Evolutionary conservation across 148 eudicot species (phyloP), one percentile per base, ranked within the genome.

Genomic region (Fagopyrum homotropicum): DNA sequence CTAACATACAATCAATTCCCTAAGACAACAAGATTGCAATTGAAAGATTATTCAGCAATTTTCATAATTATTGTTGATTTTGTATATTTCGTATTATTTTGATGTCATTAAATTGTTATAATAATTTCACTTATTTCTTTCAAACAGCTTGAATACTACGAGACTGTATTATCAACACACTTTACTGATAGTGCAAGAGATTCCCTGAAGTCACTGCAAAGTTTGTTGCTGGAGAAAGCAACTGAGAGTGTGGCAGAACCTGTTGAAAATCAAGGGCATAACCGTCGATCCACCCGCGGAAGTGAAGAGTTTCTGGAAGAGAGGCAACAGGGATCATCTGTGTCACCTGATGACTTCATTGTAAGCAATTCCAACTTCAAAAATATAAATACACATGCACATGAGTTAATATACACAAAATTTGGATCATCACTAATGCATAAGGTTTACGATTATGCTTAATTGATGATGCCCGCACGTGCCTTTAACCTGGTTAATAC

Each of bases 281-380:
- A 84, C 72, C 90, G 93, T 59, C 83, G 96, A 47, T 59, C 97
- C 70, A 88, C 97, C 59, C 93, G 91, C 76, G 96, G 91, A 72
- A 84, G 90, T 78, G 97, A 92, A 68, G 98, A 95, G 76, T 87
- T 82, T n/a, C 79, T 83, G 29, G 98, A 95, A 73, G 98, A 95
- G 55, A 87, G 89, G 73, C 97, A 83, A 69, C 91, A 90, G 56
- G 91, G 92, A 73, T 74, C 78, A 52, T 78, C 82, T 71, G 92
- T 89, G 12, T 95, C 98, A 7, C 97, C 98, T n/a, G 98, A 95
- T 86, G 98, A 95, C 82, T 85, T 95, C 54, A 95, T 95, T 75
- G 98, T 95, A 82, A 95, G 98, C 76, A 26, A 46, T 50, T 74
- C 40, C 26, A 60, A 26, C 66, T 60, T 9, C 4, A 26, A 2